A percentile compares a stretch with the other conserved stretches of the same genome.
These are phyloP conservation scores for Neurospora cerealis DNA, from an alignment of 495 filamentous ascomycete genomes.

Conservation along the genomic window DNA sequence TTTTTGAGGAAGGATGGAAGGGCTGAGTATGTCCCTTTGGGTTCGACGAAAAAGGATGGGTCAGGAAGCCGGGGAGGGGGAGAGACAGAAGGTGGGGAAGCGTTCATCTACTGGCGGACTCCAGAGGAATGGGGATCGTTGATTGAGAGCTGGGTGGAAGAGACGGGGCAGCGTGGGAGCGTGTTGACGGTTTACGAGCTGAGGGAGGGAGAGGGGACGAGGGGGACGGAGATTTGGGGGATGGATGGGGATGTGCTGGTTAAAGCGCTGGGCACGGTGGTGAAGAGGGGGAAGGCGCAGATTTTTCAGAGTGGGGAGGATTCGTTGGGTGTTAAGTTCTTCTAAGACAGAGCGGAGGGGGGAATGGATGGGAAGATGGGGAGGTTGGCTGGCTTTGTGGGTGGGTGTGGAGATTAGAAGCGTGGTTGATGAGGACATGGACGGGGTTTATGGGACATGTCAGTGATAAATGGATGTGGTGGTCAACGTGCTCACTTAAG, in stretches of 20 bases:
- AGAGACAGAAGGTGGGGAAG: slow-evolving; percentile 12
- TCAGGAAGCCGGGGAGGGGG: not conserved
- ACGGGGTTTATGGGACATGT: not conserved
- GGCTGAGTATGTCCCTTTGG: slow-evolving; percentile 55
- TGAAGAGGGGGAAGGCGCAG: slow-evolving; percentile 85
- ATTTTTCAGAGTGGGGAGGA: slow-evolving; percentile 66
- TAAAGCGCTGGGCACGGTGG: slow-evolving; percentile 65
- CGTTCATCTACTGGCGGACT: slow-evolving; percentile 38
- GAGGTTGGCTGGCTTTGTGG: not conserved
- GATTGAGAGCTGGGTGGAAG: slow-evolving; percentile 37
- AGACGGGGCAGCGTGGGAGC: slow-evolving; percentile 35
- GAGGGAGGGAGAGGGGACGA: slow-evolving; percentile 32
- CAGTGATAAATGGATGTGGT: not conserved
- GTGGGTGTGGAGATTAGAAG: not conserved
- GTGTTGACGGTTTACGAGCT: slow-evolving; percentile 42
- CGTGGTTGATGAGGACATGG: not conserved
- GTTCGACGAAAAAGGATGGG: slow-evolving; percentile 46
- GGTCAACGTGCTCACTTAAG: not conserved
- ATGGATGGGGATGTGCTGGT: slow-evolving; percentile 74
- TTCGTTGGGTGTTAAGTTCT: slow-evolving; percentile 89
- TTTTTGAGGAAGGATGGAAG: slow-evolving; percentile 61
- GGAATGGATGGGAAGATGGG: not conserved
- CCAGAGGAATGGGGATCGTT: slow-evolving; percentile 39
- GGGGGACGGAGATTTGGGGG: slow-evolving; percentile 45
- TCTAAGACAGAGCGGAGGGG: slow-evolving; percentile 33